Evolutionary conservation across 306 rosid genomes (phyloP), one percentile per base, ranked within the genome.

Genomic region (Astragalus membranaceus): DNA sequence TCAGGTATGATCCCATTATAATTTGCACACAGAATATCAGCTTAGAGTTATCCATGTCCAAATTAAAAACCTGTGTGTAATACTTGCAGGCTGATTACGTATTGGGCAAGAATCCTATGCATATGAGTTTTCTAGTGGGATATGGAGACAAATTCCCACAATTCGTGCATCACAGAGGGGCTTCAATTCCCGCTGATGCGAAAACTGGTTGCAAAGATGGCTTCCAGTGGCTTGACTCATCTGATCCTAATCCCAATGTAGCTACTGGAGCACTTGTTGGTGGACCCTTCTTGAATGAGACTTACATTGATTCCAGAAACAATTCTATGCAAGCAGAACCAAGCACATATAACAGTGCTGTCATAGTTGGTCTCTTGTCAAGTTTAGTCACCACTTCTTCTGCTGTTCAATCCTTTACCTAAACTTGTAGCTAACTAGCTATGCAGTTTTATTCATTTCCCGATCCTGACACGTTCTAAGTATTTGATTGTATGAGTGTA

Each of bases 241-340:
- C 89, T 7, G 56, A 80, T 15, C 96, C 95, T 43, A 95, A 95
- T 82, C 97, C 99, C 7, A 95, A 95, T 69, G 73, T 81, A 58
- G 99, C 99, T 30, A 74, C 75, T 16, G 99, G 99, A 75, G 99
- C 95, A 69, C 97, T 95, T 48, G 88, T 95, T 16, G 99, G 99
- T 7, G 99, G 97, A 10, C 99, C 99, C 5, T 95, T 91, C 79
- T 70, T 70, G 20, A 95, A 95, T 6, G 99, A 81, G 42, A 86
- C 97, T 26, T 95, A 57, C 76, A 76, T 64, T 8, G 97, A 95
- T 50, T 61, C 85, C 33, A 83, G 99, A 77, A 91, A 95, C 90
- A 95, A 91, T 71, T 51, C 89, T 63, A 86, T 57, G 96, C 99
- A 95, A 84, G 72, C 64, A 52, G 97, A 95, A 81, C 99, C 99